Evolutionary conservation across 805 yeast species (phyloP).

Genomic region (Starmerella potacharoeniae): DNA sequence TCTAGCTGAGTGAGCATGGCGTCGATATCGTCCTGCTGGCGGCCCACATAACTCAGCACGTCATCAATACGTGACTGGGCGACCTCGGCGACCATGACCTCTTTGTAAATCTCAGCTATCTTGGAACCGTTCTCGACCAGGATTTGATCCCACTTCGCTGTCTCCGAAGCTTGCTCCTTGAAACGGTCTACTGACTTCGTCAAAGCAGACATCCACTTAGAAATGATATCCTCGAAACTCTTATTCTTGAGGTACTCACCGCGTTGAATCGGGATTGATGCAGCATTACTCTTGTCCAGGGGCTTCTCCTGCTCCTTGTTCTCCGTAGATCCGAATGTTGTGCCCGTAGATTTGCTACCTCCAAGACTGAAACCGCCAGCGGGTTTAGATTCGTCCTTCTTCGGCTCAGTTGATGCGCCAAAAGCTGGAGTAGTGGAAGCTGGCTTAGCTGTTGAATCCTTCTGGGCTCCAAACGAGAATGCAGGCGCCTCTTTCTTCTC

Average conservation of each 20-base stretch:
- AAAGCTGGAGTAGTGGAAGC: not conserved
- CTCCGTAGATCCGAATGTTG: not conserved
- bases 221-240: constrained; percentile 81
- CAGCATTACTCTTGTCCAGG: constrained; percentile 8
- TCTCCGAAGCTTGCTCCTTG: constrained; percentile 58
- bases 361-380: constrained; percentile 16
- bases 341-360: not conserved
- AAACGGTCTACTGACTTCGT: constrained; percentile 63
- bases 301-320: constrained; percentile 15
- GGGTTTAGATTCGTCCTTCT: constrained; percentile 15
- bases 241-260: constrained; percentile 63
- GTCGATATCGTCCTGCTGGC: constrained; percentile 88
- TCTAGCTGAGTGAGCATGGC: constrained; percentile 73
- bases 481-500: not conserved
- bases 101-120: constrained; percentile 63
- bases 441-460: constrained; percentile 7
- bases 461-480: not conserved
- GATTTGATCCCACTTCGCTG: constrained; percentile 76
- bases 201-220: constrained; percentile 86
- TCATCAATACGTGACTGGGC: constrained; percentile 80
- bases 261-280: constrained; percentile 30
- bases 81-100: constrained; percentile 71
- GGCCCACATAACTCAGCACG: constrained; percentile 69
- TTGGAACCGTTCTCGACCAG: constrained; percentile 78
- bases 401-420: not conserved